These are phyloP conservation scores for Salix exigua DNA, from an alignment of 345 rosid species.

Conservation along the genomic window DNA sequence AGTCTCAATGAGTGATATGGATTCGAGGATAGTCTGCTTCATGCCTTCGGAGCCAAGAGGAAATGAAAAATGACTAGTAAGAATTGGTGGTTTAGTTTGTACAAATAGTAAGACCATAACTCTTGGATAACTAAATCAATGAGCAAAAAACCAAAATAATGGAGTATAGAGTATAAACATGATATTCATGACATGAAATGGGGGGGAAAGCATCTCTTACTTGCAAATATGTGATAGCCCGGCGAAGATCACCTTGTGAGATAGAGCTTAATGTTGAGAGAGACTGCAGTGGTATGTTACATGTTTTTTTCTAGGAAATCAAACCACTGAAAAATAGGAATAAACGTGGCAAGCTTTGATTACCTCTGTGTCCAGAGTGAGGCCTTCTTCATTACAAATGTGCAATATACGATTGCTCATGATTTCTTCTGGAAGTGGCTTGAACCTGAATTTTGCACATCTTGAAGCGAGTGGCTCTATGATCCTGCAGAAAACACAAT, in stretches of 20 bases:
- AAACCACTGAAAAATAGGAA: not conserved
- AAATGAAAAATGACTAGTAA: not conserved
- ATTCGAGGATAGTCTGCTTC: not conserved
- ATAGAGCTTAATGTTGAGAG: slow-evolving; percentile 79
- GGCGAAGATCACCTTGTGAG: slow-evolving; percentile 95
- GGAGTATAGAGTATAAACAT: not conserved
- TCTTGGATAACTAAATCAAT: not conserved
- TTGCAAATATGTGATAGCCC: slow-evolving; percentile 95
- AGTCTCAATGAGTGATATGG: not conserved
- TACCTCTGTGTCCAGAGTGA: slow-evolving; percentile 70
- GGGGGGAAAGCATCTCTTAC: slow-evolving; percentile 26
- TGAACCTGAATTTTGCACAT: slow-evolving; percentile 98
- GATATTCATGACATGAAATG: not conserved
- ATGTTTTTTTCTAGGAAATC: slow-evolving; percentile 12
- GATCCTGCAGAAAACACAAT: slow-evolving; percentile 40
- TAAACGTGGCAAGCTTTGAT: slow-evolving; percentile 3
- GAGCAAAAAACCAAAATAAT: not conserved
- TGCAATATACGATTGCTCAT: slow-evolving; percentile 73
- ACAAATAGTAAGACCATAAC: not conserved
- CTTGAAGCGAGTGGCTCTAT: slow-evolving; percentile 99
- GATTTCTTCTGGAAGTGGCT: slow-evolving; percentile 92
- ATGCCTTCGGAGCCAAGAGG: not conserved
- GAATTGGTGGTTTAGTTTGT: not conserved
- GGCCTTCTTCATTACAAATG: slow-evolving; percentile 86
- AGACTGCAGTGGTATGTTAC: slow-evolving; percentile 43